phyloP scores from a whole-genome alignment of 148 eudicot species.

The Diospyros lotus region DNA sequence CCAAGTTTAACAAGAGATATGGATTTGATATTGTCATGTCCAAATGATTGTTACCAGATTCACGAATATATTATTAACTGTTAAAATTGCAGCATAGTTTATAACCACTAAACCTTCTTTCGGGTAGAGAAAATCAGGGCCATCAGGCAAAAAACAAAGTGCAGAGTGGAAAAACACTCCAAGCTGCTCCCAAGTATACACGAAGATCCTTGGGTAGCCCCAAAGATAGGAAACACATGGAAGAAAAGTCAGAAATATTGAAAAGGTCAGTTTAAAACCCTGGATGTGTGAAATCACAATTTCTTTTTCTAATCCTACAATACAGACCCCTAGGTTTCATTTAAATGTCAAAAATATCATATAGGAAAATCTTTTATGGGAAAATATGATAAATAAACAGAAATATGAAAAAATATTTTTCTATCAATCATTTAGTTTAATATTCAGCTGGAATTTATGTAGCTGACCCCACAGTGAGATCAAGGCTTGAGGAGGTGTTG shows the following conservation, averaged over 20 bases:
- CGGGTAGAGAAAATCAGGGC: too few relatives aligned
- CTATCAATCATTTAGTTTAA: background rate
- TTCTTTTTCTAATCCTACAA: background rate
- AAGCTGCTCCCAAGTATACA: background rate
- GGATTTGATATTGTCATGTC: background rate
- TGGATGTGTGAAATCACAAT: background rate
- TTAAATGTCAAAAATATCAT: background rate
- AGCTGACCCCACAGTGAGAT: too few relatives aligned
- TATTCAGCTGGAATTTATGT: background rate
- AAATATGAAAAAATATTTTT: background rate
- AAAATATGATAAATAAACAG: background rate
- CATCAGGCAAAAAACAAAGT: too few relatives aligned
- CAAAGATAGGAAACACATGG: background rate
- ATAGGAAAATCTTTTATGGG: background rate
- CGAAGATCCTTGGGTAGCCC: slow-evolving; percentile 1
- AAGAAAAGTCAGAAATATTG: background rate
- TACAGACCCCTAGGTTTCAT: background rate
- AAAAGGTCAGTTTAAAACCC: background rate
- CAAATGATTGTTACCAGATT: background rate
- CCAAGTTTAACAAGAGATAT: background rate
- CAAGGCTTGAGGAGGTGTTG: too few relatives aligned
- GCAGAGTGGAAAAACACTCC: too few relatives aligned
- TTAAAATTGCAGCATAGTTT: background rate
- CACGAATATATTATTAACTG: background rate
- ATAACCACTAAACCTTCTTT: too few relatives aligned